phyloP scores from a whole-genome alignment of 352 stramenopile species.

The Globisporangium nunn region DNA sequence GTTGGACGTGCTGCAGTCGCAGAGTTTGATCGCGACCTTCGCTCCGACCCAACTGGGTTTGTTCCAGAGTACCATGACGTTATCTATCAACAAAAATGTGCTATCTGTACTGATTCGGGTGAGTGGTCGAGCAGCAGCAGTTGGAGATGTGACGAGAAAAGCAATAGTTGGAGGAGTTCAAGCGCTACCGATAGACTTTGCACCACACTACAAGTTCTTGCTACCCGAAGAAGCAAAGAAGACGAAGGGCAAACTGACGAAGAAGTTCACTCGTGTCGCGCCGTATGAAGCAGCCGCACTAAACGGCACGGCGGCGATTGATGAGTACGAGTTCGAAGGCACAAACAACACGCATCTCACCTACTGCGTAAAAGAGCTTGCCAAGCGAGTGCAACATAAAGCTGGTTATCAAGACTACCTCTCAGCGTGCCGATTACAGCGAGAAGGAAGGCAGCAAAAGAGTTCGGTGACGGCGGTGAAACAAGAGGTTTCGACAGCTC shows the following conservation, averaged over 20 bases:
- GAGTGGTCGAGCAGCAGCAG: constrained; percentile 43
- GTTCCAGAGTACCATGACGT: constrained; percentile 40
- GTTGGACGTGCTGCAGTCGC: constrained; percentile 81
- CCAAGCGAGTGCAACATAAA: constrained; percentile 54
- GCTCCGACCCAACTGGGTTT: constrained; percentile 78
- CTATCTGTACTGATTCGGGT: constrained; percentile 55
- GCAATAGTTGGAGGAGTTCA: constrained; percentile 48
- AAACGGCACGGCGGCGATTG: constrained; percentile 62
- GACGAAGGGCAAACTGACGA: constrained; percentile 43
- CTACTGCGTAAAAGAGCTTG: constrained; percentile 81
- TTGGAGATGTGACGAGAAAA: constrained; percentile 29
- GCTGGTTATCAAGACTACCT: constrained; percentile 70
- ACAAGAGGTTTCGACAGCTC: constrained; percentile 35
- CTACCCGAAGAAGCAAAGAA: constrained; percentile 59
- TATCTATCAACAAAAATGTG: constrained; percentile 44
- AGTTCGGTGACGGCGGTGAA: constrained; percentile 29
- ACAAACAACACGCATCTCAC: constrained; percentile 84
- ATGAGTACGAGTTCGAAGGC: constrained; percentile 78
- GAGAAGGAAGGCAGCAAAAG: constrained; percentile 28
- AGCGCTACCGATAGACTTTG: constrained; percentile 80
- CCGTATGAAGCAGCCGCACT: constrained; percentile 52
- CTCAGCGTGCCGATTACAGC: constrained; percentile 25
- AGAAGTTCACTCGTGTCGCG: constrained; percentile 48
- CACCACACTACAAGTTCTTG: constrained; percentile 88
- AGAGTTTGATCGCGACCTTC: constrained; percentile 89